Evolutionary conservation across 257 asterid species (phyloP).

Genomic region (Nicotiana undulata): DNA sequence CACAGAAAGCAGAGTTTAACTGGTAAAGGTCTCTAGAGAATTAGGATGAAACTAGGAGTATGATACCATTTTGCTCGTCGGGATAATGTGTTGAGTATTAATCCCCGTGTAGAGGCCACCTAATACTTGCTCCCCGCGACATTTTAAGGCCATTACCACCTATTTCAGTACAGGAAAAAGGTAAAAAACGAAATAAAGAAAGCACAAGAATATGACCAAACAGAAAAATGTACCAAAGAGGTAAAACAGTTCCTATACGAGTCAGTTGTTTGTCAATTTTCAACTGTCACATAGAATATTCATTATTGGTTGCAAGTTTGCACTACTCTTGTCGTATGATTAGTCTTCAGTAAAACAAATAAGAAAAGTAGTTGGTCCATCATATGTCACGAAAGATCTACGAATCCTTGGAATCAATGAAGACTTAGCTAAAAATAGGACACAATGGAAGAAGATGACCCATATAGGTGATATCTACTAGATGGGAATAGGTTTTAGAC

Average conservation of each 20-base stretch:
- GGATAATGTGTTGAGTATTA: conserved; percentile 58
- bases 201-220: not conserved
- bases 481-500: too few species aligned
- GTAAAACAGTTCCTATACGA: not conserved
- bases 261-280: not conserved
- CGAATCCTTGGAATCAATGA: too few species aligned
- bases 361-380: not conserved
- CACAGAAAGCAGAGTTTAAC: not conserved
- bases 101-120: conserved; percentile 84
- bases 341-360: not conserved
- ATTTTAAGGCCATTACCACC: conserved; percentile 93
- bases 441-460: too few species aligned
- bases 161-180: conserved; percentile 12
- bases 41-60: not conserved
- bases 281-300: not conserved
- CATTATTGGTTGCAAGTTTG: not conserved
- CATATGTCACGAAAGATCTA: too few species aligned
- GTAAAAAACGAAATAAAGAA: not conserved
- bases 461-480: too few species aligned
- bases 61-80: conserved; percentile 91
- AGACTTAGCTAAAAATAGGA: too few species aligned
- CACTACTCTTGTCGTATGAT: not conserved
- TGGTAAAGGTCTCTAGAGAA: not conserved
- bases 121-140: conserved; percentile 73
- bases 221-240: not conserved